Evolutionary conservation across 2,329 filamentous ascomycete genomes (phyloP), one percentile per base, ranked within the genome.

Genomic region (Thelonectria olida): DNA sequence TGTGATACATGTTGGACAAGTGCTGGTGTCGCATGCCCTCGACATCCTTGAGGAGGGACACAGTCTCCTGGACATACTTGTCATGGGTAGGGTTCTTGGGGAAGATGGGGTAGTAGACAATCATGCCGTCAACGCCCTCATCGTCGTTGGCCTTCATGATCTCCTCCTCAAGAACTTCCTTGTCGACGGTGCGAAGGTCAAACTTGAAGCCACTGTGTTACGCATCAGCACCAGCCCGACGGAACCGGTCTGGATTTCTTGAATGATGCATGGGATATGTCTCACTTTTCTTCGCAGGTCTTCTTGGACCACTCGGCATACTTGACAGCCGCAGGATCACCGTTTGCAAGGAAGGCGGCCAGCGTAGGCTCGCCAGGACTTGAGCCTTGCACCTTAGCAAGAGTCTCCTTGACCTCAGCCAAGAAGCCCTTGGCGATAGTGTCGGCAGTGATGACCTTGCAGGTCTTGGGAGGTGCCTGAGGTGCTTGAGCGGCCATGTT

Each of bases 1-100:
- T 99, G 83, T 97, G 92, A 81, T 98, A 99, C 94, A 99, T 97
- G 85, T 99, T 99, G 87, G 95, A 94, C 74, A 98, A 91, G 81
- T 98, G 94, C 75, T 90, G 90, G 79, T 97, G 95, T 71, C 91
- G 93, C 60, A 99, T 88, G 34, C 96, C 96, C 79, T 99, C 96
- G 67, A 99, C 95, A 73, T 99, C 96, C 80, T 99, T 98, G 77
- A 86, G 81, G 42, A 97, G 85, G 58, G 92, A 89, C 58, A 97
- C 93, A 3, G 96, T 92, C 81, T 97, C 94, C 80, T 98, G 95
- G 67, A 99, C 88, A 78, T 98, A 98, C 77, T 92, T 91, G 79
- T 99, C 96, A 78, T 97, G 93, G 25, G 88, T 86, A 53, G 90
- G 90, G 81, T 93, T 91, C 79, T 82, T 81, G 15, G 85, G 84